A percentile compares a stretch with the other conserved stretches of the same genome.
Evolutionary conservation across 1,139 yeast genomes (phyloP).

Genomic region (Saccharomyces pastorianus): DNA sequence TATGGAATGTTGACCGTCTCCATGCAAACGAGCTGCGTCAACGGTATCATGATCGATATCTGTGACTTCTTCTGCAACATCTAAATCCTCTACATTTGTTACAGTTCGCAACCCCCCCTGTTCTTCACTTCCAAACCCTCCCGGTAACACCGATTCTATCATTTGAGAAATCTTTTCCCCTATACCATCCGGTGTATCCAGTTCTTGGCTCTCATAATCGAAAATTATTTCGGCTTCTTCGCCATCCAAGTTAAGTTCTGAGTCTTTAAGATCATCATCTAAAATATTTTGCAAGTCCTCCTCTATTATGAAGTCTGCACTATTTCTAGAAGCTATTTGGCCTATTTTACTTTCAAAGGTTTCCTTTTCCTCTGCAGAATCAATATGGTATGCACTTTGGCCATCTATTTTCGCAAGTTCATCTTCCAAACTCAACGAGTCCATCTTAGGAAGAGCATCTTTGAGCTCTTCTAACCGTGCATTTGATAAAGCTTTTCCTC

Average conservation of each 20-base stretch:
- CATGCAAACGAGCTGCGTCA: neutral
- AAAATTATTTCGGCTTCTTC: conserved; percentile 28
- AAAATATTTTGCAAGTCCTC: conserved; percentile 4
- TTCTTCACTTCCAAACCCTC: conserved; percentile 21
- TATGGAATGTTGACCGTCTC: neutral
- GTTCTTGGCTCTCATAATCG: conserved; percentile 25
- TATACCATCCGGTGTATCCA: conserved; percentile 26
- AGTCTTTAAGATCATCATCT: conserved; percentile 16
- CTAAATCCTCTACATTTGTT: neutral
- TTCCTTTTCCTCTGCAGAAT: neutral
- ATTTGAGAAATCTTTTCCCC: conserved; percentile 27
- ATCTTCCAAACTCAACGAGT: conserved; percentile 4
- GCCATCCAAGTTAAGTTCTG: conserved; percentile 22
- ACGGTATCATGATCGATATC: neutral
- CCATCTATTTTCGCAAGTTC: conserved; percentile 11
- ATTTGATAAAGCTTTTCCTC: conserved; percentile 1
- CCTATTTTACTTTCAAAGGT: neutral
- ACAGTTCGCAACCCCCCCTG: conserved; percentile 21
- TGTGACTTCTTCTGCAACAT: neutral
- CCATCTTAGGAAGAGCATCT: neutral
- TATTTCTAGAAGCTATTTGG: neutral
- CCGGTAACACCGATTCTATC: conserved; percentile 27
- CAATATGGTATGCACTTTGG: conserved; percentile 10
- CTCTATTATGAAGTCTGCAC: conserved; percentile 1
- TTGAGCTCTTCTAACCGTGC: neutral